Evolutionary conservation across 352 stramenopile species (phyloP).

Genomic region (Saprolegnia diclina): DNA sequence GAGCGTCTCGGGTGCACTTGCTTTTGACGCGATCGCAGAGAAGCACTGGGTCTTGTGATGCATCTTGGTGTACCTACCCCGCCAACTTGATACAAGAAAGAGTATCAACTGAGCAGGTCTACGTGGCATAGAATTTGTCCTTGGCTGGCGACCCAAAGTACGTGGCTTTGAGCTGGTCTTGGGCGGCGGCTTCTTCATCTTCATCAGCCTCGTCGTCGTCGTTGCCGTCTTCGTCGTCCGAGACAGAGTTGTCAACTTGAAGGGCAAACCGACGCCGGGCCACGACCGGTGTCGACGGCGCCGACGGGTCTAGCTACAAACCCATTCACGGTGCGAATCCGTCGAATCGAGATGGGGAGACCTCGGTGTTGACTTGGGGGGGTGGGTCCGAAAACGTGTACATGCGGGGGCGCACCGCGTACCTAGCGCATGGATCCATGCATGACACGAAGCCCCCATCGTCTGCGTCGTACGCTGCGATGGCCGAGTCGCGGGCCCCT

Average conservation of each 20-base stretch:
- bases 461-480: background rate
- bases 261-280: background rate
- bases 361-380: conserved; percentile 1
- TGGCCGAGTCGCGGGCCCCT: background rate
- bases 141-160: conserved; percentile 22
- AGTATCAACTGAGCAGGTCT: background rate
- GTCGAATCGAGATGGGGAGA: background rate
- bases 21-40: background rate
- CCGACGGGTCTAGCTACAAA: background rate
- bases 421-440: background rate
- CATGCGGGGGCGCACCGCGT: background rate
- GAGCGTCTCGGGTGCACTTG: background rate
- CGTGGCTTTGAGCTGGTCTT: conserved; percentile 16
- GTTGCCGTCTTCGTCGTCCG: conserved; percentile 13
- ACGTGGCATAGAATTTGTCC: conserved; percentile 20
- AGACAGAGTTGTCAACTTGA: background rate
- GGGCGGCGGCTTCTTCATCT: conserved; percentile 11
- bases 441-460: background rate
- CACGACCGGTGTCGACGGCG: background rate
- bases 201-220: conserved; percentile 13
- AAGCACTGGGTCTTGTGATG: conserved; percentile 26
- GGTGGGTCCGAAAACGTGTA: conserved; percentile 13
- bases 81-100: background rate
- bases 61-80: conserved; percentile 17
- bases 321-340: background rate